These are phyloP conservation scores for Didymella keratinophila DNA, from an alignment of 2,329 filamentous ascomycete genomes.

Conservation along the genomic window DNA sequence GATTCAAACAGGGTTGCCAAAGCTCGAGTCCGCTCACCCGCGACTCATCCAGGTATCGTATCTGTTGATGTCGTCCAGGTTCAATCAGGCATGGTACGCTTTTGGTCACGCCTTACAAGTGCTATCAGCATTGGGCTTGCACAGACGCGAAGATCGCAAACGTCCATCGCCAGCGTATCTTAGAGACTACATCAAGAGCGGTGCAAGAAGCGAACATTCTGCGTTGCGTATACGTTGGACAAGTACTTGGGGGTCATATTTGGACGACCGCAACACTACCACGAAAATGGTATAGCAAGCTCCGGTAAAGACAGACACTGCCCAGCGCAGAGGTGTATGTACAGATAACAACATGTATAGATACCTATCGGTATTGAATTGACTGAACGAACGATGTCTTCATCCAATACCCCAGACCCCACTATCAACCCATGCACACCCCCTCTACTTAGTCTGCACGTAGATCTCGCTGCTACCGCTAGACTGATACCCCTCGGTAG, in stretches of 20 bases:
- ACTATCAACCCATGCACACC: background rate
- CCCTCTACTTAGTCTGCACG: slow-evolving; percentile 6
- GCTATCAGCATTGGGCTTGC: slow-evolving; percentile 54
- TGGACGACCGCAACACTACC: slow-evolving; percentile 65
- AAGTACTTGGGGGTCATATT: slow-evolving; percentile 68
- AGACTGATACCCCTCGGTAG: slow-evolving; percentile 58
- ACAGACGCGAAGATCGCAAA: slow-evolving; percentile 50
- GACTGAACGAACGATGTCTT: background rate
- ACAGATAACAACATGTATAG: background rate
- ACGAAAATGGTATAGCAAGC: slow-evolving; percentile 51
- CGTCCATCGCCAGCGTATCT: slow-evolving; percentile 18
- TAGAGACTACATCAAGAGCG: slow-evolving; percentile 58
- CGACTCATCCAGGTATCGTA: slow-evolving; percentile 65
- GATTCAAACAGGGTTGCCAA: slow-evolving; percentile 60
- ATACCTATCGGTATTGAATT: background rate
- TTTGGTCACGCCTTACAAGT: slow-evolving; percentile 65
- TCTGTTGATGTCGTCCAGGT: slow-evolving; percentile 63
- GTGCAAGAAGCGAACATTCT: slow-evolving; percentile 66
- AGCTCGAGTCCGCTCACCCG: slow-evolving; percentile 64
- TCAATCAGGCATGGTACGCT: slow-evolving; percentile 67
- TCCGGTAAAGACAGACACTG: background rate
- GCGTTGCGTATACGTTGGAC: slow-evolving; percentile 68
- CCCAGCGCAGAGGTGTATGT: too few relatives aligned
- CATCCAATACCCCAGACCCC: background rate
- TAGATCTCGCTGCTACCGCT: slow-evolving; percentile 18